Evolutionary conservation across 441 rosid species (phyloP).

Genomic region (Gossypium schwendimanii): DNA sequence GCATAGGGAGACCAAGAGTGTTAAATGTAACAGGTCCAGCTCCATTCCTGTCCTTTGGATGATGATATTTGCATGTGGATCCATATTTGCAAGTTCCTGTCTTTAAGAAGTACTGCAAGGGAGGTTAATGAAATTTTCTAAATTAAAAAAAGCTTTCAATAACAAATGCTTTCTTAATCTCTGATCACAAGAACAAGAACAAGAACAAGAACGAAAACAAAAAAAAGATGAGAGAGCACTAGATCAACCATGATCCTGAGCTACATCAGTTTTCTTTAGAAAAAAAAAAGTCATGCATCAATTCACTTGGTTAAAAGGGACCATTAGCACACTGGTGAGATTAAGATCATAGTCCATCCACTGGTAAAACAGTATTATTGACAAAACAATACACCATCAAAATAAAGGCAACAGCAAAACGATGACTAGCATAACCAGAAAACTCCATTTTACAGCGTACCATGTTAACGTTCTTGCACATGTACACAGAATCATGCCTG

Average conservation of each 20-base stretch:
- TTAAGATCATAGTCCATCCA: not conserved
- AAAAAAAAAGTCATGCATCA: not conserved
- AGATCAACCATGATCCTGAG: not conserved
- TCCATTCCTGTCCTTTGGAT: conserved; percentile 80
- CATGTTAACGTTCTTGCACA: not conserved
- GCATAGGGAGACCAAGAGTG: conserved; percentile 64
- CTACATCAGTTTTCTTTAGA: not conserved
- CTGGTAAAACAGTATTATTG: not conserved
- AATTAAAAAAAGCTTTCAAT: conserved; percentile 5
- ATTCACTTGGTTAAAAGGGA: not conserved
- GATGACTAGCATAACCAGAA: conserved; percentile 3
- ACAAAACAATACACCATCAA: not conserved
- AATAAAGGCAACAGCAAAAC: not conserved
- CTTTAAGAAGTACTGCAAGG: conserved; percentile 64
- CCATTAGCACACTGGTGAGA: not conserved
- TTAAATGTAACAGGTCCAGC: conserved; percentile 69
- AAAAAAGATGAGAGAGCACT: not conserved
- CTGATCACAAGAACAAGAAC: not conserved
- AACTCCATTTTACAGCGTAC: not conserved
- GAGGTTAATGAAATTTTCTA: not conserved
- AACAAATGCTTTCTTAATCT: not conserved
- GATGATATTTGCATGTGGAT: conserved; percentile 74
- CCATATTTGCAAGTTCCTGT: conserved; percentile 85
- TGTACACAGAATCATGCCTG: not conserved
- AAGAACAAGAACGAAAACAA: not conserved